Conservation (phyloP, 768 basidiomycete species). For the Cystofilobasidium capitatum region DNA sequence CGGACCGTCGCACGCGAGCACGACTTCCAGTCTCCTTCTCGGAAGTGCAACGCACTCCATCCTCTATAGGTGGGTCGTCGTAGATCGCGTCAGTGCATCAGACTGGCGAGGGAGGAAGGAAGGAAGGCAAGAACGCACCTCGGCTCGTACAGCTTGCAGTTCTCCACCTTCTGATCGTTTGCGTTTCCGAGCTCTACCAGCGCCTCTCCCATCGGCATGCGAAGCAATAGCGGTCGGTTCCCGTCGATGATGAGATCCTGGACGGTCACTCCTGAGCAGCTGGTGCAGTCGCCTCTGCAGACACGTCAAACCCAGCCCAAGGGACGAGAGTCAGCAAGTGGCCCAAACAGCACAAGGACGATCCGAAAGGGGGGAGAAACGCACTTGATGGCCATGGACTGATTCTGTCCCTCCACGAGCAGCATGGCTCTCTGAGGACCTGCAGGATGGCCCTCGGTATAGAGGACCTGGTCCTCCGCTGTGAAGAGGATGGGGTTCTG, state of each 20-base stretch:
- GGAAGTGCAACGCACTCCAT: slow-evolving; percentile 40
- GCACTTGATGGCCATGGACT: slow-evolving; percentile 38
- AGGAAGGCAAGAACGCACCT: slow-evolving; percentile 31
- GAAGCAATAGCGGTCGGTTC: slow-evolving; percentile 37
- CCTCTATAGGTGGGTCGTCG: slow-evolving; percentile 29
- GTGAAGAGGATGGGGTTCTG: slow-evolving; percentile 37
- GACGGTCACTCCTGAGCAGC: slow-evolving; percentile 34
- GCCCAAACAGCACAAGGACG: neutral
- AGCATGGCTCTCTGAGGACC: slow-evolving; percentile 36
- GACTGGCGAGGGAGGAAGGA: neutral
- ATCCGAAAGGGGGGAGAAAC: slow-evolving; percentile 12
- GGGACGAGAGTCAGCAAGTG: neutral
- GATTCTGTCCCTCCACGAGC: slow-evolving; percentile 37
- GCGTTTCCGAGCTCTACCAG: slow-evolving; percentile 39
- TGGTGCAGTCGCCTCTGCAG: slow-evolving; percentile 37
- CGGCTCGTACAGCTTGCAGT: slow-evolving; percentile 40
- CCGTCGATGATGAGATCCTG: slow-evolving; percentile 37
- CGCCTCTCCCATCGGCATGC: slow-evolving; percentile 36
- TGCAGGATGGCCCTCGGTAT: slow-evolving; percentile 36
- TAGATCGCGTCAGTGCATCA: neutral
- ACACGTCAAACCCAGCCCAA: neutral
- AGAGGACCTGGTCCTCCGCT: slow-evolving; percentile 36
- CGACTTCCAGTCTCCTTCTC: slow-evolving; percentile 39
- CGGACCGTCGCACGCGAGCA: slow-evolving; percentile 34
- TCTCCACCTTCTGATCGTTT: slow-evolving; percentile 34